Evolutionary conservation across 78 protist genomes (phyloP), one percentile per base, ranked within the genome.

Genomic region (Dictyostelium brefeldianum): DNA sequence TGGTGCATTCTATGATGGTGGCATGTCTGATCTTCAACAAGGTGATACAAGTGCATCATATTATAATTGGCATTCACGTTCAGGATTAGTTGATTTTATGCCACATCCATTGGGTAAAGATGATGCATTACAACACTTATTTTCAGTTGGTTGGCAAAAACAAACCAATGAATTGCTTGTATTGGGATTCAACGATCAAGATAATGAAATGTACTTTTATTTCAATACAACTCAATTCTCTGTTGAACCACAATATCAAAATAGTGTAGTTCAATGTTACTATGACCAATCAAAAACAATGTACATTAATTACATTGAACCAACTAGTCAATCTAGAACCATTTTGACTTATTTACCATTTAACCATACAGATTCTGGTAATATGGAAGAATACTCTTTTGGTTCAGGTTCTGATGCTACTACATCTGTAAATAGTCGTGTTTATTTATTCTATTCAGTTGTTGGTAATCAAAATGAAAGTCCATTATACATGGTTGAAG

Each of bases 91-190:
- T 15, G 69, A 59, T 3, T 59, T 15, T 9, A 59, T 22, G n/a
- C 69, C 69, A 59, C 69, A 59, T 59, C 69, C 69, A 59, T n/a
- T 59, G 12, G 69, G 69, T 59, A 8, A 18, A n/a, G 69, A 59
- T 8, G 36, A 59, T n/a, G 29, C 69, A 5, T 3, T 25, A 3
- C n/a, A 8, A 8, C 31, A 59, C n/a, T 59, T 10, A 10, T 22
- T 59, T 9, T 22, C 31, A 22, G 69, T 59, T 59, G 69, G 69
- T 22, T 59, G 69, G 69, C 25, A 25, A 59, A n/a, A 18, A 29
- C n/a, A 59, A 59, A 59, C 69, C 3, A 25, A 59, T 22, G 31
- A 8, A 59, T 59, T 59, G n/a, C 9, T 59, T n/a, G n/a, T 22
- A 7, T 29, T 59, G 1, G 69, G 69, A 3, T 59, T 59, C 31